Conservation (phyloP, 169 alveolate species). For the Sarcocystis neurona region DNA sequence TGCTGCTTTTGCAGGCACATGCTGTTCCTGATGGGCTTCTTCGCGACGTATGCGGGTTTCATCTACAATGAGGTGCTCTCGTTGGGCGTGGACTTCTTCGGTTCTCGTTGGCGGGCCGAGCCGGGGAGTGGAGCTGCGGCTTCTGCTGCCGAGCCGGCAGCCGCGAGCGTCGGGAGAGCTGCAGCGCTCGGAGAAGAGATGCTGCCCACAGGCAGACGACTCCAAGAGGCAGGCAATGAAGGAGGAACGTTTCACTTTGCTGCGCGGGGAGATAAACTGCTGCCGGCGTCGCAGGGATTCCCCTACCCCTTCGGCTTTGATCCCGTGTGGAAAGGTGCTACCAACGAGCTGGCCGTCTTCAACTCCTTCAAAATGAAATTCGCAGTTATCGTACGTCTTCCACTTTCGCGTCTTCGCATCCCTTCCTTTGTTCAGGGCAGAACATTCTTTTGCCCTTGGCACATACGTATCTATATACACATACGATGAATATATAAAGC, state of each 20-base stretch:
- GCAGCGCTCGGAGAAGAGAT: too few relatives aligned
- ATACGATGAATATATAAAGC: too few relatives aligned
- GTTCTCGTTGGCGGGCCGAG: conserved; percentile 71
- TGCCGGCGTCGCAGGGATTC: conserved; percentile 72
- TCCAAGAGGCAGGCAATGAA: too few relatives aligned
- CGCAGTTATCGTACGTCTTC: conserved; percentile 84
- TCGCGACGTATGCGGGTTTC: conserved; percentile 89
- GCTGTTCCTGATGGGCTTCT: conserved; percentile 92
- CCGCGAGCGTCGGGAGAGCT: neutral
- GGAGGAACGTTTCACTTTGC: too few relatives aligned
- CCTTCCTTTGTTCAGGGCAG: too few relatives aligned
- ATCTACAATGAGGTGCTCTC: conserved; percentile 98
- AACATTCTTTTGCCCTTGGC: too few relatives aligned
- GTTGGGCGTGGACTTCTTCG: conserved; percentile 91
- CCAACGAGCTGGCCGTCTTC: conserved; percentile 92
- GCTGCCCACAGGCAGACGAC: too few relatives aligned
- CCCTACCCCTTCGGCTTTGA: conserved; percentile 99
- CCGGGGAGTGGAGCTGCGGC: neutral
- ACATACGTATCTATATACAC: too few relatives aligned
- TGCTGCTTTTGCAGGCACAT: conserved; percentile 84
- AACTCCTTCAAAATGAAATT: conserved; percentile 99
- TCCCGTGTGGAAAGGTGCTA: conserved; percentile 97
- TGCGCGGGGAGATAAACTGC: neutral
- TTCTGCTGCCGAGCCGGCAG: neutral
- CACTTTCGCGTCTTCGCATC: too few relatives aligned